Percentiles rank a stretch among this genome's conserved stretches.
These are phyloP conservation scores for Fusarium nanum DNA, from an alignment of 2,329 filamentous ascomycete species.

Conservation along the genomic window DNA sequence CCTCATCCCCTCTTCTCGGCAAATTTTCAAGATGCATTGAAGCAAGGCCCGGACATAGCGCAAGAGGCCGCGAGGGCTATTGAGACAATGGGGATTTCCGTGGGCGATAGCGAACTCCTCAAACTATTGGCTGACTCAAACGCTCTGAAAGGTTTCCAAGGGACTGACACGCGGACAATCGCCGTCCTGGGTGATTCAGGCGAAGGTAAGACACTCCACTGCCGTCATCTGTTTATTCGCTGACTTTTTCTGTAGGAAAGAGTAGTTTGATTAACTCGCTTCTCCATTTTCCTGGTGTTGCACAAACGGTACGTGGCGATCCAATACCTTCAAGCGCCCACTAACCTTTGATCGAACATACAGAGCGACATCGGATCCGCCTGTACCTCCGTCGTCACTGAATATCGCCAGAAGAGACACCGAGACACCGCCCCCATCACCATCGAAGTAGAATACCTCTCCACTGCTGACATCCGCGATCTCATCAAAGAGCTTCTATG, in stretches of 20 bases:
- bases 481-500: slow-evolving; percentile 48
- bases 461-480: slow-evolving; percentile 42
- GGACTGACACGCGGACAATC: slow-evolving; percentile 22
- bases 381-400: slow-evolving; percentile 52
- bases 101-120: no score
- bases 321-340: fast-evolving
- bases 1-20: slow-evolving; percentile 9
- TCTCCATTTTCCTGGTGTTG: slow-evolving; percentile 48
- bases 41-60: background rate
- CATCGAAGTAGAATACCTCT: slow-evolving; percentile 51
- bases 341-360: background rate
- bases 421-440: slow-evolving; percentile 43
- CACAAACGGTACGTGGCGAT: slow-evolving; percentile 33
- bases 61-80: background rate
- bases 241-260: slow-evolving; percentile 26
- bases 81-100: no score
- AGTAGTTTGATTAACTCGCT: slow-evolving; percentile 53
- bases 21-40: slow-evolving; percentile 1
- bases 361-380: slow-evolving; percentile 49
- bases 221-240: no score
- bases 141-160: slow-evolving; percentile 5
- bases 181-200: slow-evolving; percentile 28
- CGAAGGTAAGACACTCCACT: slow-evolving; percentile 45
- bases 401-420: slow-evolving; percentile 48
- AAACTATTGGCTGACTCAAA: background rate